These are phyloP conservation scores for Gigaspora rosea DNA, from an alignment of 192 early-diverging fungal genomes.

Conservation along the genomic window DNA sequence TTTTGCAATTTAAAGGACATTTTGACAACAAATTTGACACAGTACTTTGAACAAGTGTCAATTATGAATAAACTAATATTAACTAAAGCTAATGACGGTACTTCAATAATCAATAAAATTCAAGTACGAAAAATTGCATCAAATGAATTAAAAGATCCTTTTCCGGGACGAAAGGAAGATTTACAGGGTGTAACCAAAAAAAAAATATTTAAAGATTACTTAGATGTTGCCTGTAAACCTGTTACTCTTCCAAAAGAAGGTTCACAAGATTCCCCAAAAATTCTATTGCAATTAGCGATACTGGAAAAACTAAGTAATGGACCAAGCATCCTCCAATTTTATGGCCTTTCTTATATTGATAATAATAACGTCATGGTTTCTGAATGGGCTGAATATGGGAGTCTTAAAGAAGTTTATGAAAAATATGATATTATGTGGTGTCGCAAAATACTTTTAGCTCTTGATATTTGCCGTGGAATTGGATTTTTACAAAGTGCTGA, in stretches of 20 bases:
- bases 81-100: background rate
- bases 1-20: background rate
- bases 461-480: constrained; percentile 30
- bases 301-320: background rate
- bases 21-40: no score
- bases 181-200: background rate
- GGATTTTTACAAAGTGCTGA: background rate
- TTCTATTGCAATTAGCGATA: background rate
- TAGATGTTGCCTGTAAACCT: constrained; percentile 10
- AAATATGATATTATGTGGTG: background rate
- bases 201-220: background rate
- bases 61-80: no score
- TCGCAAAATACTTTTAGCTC: background rate
- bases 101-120: no score
- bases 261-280: background rate
- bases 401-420: constrained; percentile 5
- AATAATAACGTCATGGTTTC: background rate
- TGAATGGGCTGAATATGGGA: constrained; percentile 27
- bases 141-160: background rate
- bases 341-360: constrained; percentile 2
- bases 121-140: background rate
- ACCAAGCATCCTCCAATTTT: constrained; percentile 16
- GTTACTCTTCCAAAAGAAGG: background rate
- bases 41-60: no score
- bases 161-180: background rate